Base-by-base conservation (phyloP, 441 rosid genomes). In the Viola pubescens region DNA sequence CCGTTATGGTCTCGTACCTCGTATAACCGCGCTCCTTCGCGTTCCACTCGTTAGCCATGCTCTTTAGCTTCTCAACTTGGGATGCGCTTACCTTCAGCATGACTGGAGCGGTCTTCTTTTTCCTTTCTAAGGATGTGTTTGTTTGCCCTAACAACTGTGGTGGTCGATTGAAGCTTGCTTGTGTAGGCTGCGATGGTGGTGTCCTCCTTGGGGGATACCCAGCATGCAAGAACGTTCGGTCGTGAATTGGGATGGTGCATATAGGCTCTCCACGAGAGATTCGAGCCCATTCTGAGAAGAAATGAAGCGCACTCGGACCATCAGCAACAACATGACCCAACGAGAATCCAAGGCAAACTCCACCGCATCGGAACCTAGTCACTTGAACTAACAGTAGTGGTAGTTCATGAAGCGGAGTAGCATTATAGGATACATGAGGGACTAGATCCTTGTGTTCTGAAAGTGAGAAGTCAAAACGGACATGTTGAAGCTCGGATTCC, bases 361-460 rank as follows among this genome's bases (percentile, higher is more conserved):
- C 85, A 9, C 85, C 90, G 2, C 90, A 84, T 42, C 66, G 76
- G 62, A 81, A 84, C 54, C n/a, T 75, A 1, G 90, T 84, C 40
- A 84, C 57, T 53, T 81, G 86, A 39, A 72, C 86, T 37, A 79
- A 46, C 56, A 79, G 10, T 8, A 78, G 65, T 7, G 89, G 83
- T 3, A 79, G 60, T 13, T 76, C 79, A 42, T 66, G 13, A 9
- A 74, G 48, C 0, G 70, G 83, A 48, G 51, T 16, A 48, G 52
- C 53, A 26, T 26, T 26, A 43, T 81, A 79, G 62, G 78, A 81
- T 9, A 81, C 79, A 14, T 54, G 58, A 0, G 81, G 85, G 41
- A 79, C 43, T 45, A 84, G 80, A 26, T 62, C 54, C 6, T 76
- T 61, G n/a, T 64, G 65, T 48, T 70, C 75, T 0, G 77, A 59